Evolutionary conservation across 441 rosid genomes (phyloP).

Genomic region (Capsella rubella): DNA sequence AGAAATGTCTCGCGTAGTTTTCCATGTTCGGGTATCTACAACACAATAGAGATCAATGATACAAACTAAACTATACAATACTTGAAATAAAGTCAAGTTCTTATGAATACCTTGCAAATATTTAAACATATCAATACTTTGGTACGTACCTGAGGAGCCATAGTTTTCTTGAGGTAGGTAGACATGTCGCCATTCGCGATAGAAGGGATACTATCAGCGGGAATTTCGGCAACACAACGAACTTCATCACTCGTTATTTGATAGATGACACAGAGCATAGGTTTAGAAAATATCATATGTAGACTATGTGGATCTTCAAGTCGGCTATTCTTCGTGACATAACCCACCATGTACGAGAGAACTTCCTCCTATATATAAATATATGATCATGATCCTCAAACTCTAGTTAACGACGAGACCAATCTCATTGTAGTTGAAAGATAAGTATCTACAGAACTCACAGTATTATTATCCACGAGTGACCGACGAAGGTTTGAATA

Average conservation of each 20-base stretch:
- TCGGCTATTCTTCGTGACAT: conserved; percentile 64
- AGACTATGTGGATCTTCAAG: conserved; percentile 65
- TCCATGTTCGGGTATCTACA: conserved; percentile 31
- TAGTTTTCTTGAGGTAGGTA: conserved; percentile 58
- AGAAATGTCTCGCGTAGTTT: conserved; percentile 51
- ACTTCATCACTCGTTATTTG: conserved; percentile 73
- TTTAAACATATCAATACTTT: not conserved
- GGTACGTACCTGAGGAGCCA: conserved; percentile 71
- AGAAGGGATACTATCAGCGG: conserved; percentile 71
- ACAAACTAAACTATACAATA: not conserved
- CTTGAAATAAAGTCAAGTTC: not conserved
- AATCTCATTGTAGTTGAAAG: not conserved
- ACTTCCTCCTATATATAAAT: conserved; percentile 58
- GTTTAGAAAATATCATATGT: conserved; percentile 65
- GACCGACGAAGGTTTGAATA: conserved; percentile 75
- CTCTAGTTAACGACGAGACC: not conserved
- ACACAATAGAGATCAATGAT: not conserved
- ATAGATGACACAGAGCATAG: conserved; percentile 62
- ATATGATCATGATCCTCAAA: not conserved
- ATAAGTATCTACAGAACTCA: conserved; percentile 34
- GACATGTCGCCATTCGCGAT: conserved; percentile 72
- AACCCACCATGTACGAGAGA: conserved; percentile 73
- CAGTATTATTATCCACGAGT: conserved; percentile 68
- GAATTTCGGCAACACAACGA: conserved; percentile 73
- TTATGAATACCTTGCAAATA: not conserved